Base-by-base conservation (phyloP, 495 filamentous ascomycete species). In the Talaromyces liani region DNA sequence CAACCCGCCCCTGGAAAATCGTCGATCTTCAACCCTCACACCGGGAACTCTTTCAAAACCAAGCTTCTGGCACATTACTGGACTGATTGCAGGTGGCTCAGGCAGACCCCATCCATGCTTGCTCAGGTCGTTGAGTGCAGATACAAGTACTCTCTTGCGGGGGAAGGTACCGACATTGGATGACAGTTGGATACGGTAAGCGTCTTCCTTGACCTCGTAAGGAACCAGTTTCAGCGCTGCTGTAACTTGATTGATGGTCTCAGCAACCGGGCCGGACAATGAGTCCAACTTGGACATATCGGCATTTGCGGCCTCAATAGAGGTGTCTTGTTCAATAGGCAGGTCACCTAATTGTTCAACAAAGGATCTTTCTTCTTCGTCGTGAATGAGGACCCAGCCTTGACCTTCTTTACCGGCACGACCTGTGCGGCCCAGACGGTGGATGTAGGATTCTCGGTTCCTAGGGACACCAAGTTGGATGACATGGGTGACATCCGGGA, bases 391-490 rank as follows among this genome's bases (percentile, higher is more conserved):
- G 16, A 96, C 68, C 84, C 87, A 97, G 60, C 89, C 93, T 69
- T 93, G 82, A 67, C 94, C 94, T 49, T 80, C 73, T 71, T 91
- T 91, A 67, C 86, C 85, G 3, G 89, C 92, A 66, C 89, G 85
- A 3, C 80, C 88, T 2, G 89, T 91, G 20, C 89, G 86, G 18
- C 89, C 89, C 6, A 91, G 77, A 25, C 89, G 87, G 68, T 92
- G 89, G 62, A 91, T 82, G 73, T 92, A 92, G 51, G 86, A 83
- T 65, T 89, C 85, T 25, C 80, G 79, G 58, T 81, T 79, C 2
- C 79, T 69, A 9, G 89, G 87, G 20, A 86, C 66, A 31, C 88
- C 87, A 6, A 88, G 71, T 69, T 92, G 89, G 60, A 92, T 81
- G 65, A 92, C 86, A 63, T 89, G 86, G 41, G 85, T 88, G 36